These are phyloP conservation scores for Fusarium albosuccineum DNA, from an alignment of 2,329 filamentous ascomycete genomes.

Conservation along the genomic window DNA sequence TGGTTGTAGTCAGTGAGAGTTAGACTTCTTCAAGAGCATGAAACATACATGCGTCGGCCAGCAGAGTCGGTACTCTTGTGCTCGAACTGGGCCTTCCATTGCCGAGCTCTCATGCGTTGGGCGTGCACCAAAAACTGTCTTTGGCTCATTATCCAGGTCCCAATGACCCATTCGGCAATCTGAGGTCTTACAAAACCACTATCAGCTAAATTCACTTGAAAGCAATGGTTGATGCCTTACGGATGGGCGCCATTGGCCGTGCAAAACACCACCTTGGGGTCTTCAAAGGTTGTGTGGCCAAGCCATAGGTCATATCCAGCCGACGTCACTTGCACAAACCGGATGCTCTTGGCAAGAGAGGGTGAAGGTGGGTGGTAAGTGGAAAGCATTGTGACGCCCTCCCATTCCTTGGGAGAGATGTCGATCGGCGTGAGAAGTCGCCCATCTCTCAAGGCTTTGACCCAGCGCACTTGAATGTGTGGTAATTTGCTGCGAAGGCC, in stretches of 20 bases:
- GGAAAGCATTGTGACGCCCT: slow-evolving; percentile 1
- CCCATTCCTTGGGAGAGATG: slow-evolving; percentile 5
- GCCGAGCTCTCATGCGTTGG: neutral
- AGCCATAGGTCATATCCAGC: slow-evolving; percentile 1
- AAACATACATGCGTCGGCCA: neutral
- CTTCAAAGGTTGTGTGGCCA: neutral
- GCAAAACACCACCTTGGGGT: slow-evolving; percentile 1
- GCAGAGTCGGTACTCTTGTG: slow-evolving; percentile 1
- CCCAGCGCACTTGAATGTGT: neutral
- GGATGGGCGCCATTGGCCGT: neutral
- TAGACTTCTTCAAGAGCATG: neutral
- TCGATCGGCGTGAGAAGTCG: slow-evolving; percentile 1
- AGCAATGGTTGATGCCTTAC: neutral
- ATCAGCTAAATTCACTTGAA: neutral
- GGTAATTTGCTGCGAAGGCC: neutral
- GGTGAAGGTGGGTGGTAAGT: neutral
- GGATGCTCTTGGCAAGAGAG: neutral
- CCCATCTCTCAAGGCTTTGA: slow-evolving; percentile 1
- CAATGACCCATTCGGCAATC: slow-evolving; percentile 6
- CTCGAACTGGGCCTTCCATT: neutral
- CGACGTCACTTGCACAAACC: neutral
- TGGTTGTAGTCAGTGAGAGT: too few species aligned
- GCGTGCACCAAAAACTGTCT: neutral
- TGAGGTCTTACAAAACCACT: neutral
- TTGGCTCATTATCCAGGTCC: slow-evolving; percentile 7